A percentile compares a stretch with the other conserved stretches of the same genome.
Evolutionary conservation across 192 early-diverging fungal species (phyloP).

Genomic region (Coemansia sp.): DNA sequence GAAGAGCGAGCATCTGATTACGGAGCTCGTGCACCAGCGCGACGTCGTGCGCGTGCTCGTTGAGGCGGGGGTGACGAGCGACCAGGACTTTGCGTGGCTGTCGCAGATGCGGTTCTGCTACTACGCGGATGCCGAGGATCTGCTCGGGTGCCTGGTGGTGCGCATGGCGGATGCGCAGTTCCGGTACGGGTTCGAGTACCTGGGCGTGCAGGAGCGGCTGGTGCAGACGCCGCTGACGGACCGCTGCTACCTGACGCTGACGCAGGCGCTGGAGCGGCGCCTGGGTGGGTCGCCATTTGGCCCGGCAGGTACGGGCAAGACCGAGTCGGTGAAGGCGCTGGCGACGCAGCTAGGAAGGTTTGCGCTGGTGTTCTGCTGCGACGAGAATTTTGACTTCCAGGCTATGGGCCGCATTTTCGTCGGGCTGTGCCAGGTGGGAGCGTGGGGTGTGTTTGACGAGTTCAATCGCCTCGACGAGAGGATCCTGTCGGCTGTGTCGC

Average conservation of each 20-base stretch:
- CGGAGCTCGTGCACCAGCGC: constrained; percentile 98
- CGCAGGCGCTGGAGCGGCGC: constrained; percentile 90
- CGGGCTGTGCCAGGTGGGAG: constrained; percentile 97
- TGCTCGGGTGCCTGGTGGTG: constrained; percentile 71
- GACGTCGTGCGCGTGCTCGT: constrained; percentile 81
- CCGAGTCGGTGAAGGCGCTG: constrained; percentile 97
- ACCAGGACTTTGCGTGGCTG: constrained; percentile 92
- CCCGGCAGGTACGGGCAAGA: constrained; percentile 99
- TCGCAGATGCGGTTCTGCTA: constrained; percentile 96
- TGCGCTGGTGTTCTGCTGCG: constrained; percentile 99
- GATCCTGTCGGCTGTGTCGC: constrained; percentile 97
- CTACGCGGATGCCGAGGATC: constrained; percentile 58
- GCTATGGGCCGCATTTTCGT: constrained; percentile 99
- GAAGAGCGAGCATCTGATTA: constrained; percentile 98
- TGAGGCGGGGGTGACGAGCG: constrained; percentile 47
- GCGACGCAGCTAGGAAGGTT: constrained; percentile 94
- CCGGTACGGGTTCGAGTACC: constrained; percentile 97
- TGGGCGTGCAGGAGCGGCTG: constrained; percentile 94
- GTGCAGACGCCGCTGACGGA: constrained; percentile 99
- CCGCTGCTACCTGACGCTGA: constrained; percentile 97
- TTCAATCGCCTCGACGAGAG: constrained; percentile 99
- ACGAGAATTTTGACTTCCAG: constrained; percentile 99
- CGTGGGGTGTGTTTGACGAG: constrained; percentile 99
- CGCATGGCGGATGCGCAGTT: constrained; percentile 94
- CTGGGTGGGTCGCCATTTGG: constrained; percentile 98